Percentiles rank a stretch among this genome's conserved stretches.
Conservation (phyloP, 2,329 filamentous ascomycete species). For the Pseudocercospora fuligena region DNA sequence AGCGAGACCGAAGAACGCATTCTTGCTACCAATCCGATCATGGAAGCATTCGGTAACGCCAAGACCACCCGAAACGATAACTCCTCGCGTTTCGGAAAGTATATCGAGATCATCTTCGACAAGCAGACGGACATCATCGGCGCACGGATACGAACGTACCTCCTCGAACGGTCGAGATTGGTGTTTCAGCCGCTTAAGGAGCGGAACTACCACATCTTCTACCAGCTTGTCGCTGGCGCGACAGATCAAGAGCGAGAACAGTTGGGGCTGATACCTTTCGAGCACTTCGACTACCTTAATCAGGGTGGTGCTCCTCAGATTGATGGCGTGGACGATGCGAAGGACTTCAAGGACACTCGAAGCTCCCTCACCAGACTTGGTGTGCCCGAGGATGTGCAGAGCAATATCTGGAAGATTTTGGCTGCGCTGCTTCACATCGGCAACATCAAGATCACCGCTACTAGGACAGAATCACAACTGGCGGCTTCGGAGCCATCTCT, state of each 20-base stretch:
- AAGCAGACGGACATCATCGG: constrained; percentile 94
- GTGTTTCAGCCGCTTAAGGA: constrained; percentile 98
- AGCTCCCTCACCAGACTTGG: constrained; percentile 87
- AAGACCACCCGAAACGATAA: constrained; percentile 99
- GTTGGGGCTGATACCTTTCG: constrained; percentile 76
- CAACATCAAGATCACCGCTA: constrained; percentile 93
- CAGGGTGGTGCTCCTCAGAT: constrained; percentile 91
- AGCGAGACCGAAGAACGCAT: constrained; percentile 99
- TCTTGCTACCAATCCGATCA: constrained; percentile 96
- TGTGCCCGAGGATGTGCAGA: constrained; percentile 73
- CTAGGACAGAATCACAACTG: constrained; percentile 84
- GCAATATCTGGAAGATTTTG: constrained; percentile 85
- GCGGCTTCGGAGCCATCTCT: constrained; percentile 80
- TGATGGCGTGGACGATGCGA: constrained; percentile 92
- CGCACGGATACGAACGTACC: constrained; percentile 93
- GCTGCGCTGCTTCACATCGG: constrained; percentile 91
- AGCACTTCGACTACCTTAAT: constrained; percentile 95
- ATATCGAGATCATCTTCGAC: constrained; percentile 99
- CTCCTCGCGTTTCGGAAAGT: constrained; percentile 98
- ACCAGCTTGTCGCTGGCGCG: constrained; percentile 93
- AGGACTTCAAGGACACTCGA: constrained; percentile 87
- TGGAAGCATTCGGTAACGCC: constrained; percentile 99
- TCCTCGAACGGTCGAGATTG: constrained; percentile 91
- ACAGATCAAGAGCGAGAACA: constrained; percentile 80
- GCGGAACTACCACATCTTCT: constrained; percentile 99